phyloP scores from a whole-genome alignment of 495 filamentous ascomycete species.

The Penicillium lagena region DNA sequence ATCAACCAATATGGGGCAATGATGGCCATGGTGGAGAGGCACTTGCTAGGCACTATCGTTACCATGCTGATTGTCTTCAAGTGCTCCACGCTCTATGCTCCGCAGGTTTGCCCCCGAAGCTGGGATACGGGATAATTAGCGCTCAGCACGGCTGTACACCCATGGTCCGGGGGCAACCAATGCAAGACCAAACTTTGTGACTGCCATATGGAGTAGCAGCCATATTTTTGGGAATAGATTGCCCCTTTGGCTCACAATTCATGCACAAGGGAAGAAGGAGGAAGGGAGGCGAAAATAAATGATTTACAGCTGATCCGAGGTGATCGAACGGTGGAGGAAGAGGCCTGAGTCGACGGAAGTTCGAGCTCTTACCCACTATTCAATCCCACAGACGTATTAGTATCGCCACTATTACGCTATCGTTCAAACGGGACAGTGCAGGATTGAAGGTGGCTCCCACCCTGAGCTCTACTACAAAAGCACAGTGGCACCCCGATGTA shows the following conservation, averaged over 20 bases:
- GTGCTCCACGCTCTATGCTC: slow-evolving; percentile 7
- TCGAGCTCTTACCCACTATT: slow-evolving; percentile 8
- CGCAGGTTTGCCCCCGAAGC: neutral
- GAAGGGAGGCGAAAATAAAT: neutral
- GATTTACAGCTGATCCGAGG: slow-evolving; percentile 1
- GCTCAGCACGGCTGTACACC: neutral
- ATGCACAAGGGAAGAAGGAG: neutral
- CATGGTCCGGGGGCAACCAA: slow-evolving; percentile 1
- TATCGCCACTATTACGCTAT: slow-evolving; percentile 1
- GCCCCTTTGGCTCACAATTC: neutral
- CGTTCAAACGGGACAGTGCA: neutral
- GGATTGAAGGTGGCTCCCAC: neutral
- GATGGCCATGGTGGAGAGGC: slow-evolving; percentile 6
- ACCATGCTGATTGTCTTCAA: slow-evolving; percentile 4
- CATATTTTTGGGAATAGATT: neutral
- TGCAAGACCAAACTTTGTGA: slow-evolving; percentile 5
- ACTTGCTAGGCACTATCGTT: slow-evolving; percentile 1
- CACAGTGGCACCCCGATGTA: neutral
- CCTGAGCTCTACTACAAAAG: slow-evolving; percentile 10
- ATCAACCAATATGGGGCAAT: neutral
- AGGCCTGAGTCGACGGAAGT: slow-evolving; percentile 5
- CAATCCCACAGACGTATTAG: slow-evolving; percentile 1
- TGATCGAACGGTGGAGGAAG: slow-evolving; percentile 1
- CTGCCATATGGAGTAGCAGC: neutral
- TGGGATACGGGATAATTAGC: slow-evolving; percentile 4